Conservation (phyloP, 2,329 filamentous ascomycete genomes). For the Cordyceps farinosa region DNA sequence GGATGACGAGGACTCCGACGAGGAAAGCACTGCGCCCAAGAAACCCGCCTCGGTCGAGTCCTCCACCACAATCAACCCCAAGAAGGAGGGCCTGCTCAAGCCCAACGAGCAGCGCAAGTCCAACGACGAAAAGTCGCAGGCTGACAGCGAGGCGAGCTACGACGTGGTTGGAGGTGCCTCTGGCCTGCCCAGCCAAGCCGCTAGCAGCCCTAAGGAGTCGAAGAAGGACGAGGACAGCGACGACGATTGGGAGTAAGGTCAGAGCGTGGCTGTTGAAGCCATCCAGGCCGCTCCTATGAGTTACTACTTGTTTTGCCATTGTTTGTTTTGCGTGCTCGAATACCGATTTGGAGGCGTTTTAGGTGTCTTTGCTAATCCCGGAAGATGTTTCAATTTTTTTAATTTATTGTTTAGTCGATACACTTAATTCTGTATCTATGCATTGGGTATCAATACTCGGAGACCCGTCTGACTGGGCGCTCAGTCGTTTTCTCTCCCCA, state of each 20-base stretch:
- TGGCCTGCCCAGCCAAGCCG: slow-evolving; percentile 73
- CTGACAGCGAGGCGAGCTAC: slow-evolving; percentile 93
- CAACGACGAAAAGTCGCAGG: slow-evolving; percentile 83
- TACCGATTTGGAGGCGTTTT: slow-evolving; percentile 8
- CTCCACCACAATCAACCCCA: slow-evolving; percentile 58
- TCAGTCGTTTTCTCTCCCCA: not conserved
- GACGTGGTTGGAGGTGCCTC: slow-evolving; percentile 81
- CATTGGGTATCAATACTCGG: slow-evolving; percentile 18
- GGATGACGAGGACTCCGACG: slow-evolving; percentile 67
- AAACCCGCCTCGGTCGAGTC: slow-evolving; percentile 52
- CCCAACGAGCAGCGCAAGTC: slow-evolving; percentile 66
- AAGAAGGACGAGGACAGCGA: slow-evolving; percentile 61
- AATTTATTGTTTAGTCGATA: not conserved
- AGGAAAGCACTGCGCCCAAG: slow-evolving; percentile 34
- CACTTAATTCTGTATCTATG: slow-evolving; percentile 19
- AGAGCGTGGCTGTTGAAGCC: no score
- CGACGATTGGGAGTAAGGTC: slow-evolving; percentile 68
- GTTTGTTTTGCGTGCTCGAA: not conserved
- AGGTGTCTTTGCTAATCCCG: not conserved
- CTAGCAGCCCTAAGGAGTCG: slow-evolving; percentile 59
- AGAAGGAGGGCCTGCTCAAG: slow-evolving; percentile 50
- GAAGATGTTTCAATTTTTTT: not conserved
- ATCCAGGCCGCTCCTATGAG: slow-evolving; percentile 15
- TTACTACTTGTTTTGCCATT: slow-evolving; percentile 19
- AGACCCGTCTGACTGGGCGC: not conserved